Conservation (phyloP, 768 basidiomycete genomes). For the Podaxis carcinomalis region DNA sequence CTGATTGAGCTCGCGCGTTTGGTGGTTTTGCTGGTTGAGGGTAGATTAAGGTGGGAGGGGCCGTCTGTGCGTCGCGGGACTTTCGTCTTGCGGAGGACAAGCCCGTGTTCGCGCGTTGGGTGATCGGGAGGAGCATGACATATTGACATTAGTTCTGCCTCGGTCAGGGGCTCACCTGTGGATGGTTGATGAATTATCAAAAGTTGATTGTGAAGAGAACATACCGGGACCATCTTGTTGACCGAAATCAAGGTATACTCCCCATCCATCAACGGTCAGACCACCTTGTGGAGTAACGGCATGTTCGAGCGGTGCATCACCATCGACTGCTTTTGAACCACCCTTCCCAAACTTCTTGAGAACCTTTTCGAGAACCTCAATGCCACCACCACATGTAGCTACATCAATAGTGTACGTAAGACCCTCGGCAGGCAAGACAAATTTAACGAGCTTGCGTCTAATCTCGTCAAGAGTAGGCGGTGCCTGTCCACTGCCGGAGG, state of each 20-base stretch:
- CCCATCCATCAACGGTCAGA: slow-evolving; percentile 86
- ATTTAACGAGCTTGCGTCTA: slow-evolving; percentile 83
- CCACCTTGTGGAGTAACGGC: slow-evolving; percentile 47
- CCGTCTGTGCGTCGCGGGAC: slow-evolving; percentile 40
- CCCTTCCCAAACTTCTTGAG: slow-evolving; percentile 86
- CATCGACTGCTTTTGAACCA: slow-evolving; percentile 38
- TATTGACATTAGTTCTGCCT: slow-evolving; percentile 76
- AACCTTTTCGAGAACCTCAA: slow-evolving; percentile 85
- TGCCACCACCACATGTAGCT: slow-evolving; percentile 71
- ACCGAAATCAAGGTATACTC: slow-evolving; percentile 67
- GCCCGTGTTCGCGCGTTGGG: slow-evolving; percentile 72
- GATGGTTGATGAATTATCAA: slow-evolving; percentile 6
- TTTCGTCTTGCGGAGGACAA: slow-evolving; percentile 57
- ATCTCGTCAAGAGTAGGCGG: slow-evolving; percentile 60
- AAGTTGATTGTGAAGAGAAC: slow-evolving; percentile 17
- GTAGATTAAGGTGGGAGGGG: slow-evolving; percentile 26
- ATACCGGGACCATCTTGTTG: slow-evolving; percentile 49
- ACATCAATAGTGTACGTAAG: slow-evolving; percentile 77
- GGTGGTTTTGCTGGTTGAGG: slow-evolving; percentile 48
- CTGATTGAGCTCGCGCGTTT: slow-evolving; percentile 95
- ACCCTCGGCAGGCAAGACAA: slow-evolving; percentile 79
- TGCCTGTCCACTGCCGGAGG: slow-evolving; percentile 33
- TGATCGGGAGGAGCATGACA: slow-evolving; percentile 79
- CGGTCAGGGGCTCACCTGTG: slow-evolving; percentile 71
- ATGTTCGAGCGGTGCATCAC: slow-evolving; percentile 28